Base-by-base conservation (phyloP, 2,329 filamentous ascomycete genomes). In the Trichoderma sp. region DNA sequence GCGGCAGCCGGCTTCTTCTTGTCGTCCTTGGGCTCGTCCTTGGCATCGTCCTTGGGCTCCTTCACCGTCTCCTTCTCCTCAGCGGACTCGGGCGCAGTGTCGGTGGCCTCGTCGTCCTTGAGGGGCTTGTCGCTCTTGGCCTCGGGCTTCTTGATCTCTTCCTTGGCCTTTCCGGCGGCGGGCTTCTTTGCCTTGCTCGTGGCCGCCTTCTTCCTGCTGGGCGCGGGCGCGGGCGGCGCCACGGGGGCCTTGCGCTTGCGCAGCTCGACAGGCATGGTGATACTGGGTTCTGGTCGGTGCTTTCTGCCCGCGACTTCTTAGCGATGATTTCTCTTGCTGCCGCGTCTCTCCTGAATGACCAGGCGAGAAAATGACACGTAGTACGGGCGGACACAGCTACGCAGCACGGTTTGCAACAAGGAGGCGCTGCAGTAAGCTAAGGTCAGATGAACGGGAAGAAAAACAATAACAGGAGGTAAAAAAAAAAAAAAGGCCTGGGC, bases 171-270 rank as follows among this genome's bases (percentile, higher is more conserved):
- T 21, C 26, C 48, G n/a, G 56, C 48, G 14, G 56, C 57, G n/a
- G 66, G 52, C 69, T 70, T 65, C 66, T 71, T 71, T 47, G 71
- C 70, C 67, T 77, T 79, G 34, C 10, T 39, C 63, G 71, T 68
- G 41, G 74, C 73, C 26, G 71, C 74, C 73, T 81, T 80, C 77
- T 83, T 85, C 69, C 77, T 78, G 51, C 72, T 69, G 43, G 81
- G 77, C 17, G 81, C 78, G 68, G 81, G 78, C 67, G 81, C 78
- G 60, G 79, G 76, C 28, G 79, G 76, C 66, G 80, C 76, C 71
- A 78, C 79, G 61, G 80, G 81, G 69, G 84, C 83, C 77, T 87
- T 87, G 79, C 85, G 84, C 79, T 88, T 87, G 77, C 85, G 82
- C 50, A 88, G 79, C 72, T 83, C 83, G 70, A 83, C 80, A 68